Percentiles rank a stretch among this genome's conserved stretches.
Conservation (phyloP, 2,329 filamentous ascomycete genomes). For the Claviceps pusilla region DNA sequence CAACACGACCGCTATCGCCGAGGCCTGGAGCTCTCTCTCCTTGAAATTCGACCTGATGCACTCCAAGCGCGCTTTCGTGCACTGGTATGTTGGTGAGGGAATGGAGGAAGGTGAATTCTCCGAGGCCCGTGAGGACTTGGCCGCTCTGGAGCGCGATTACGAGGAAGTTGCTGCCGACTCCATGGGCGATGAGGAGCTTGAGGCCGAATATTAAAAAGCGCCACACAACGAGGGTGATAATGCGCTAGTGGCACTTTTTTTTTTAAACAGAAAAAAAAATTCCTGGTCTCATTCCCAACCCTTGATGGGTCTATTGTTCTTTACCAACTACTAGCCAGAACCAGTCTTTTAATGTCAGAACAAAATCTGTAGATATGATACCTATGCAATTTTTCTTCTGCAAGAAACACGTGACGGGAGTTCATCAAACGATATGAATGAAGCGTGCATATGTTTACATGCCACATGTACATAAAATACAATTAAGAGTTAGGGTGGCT, state of each 20-base stretch:
- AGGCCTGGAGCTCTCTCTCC: conserved; percentile 92
- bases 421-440: too few relatives aligned
- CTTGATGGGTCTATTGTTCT: conserved; percentile 22
- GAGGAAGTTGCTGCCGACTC: conserved; percentile 96
- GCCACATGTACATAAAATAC: not conserved
- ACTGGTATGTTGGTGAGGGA: conserved; percentile 99
- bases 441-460: too few relatives aligned
- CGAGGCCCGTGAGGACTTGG: conserved; percentile 95
- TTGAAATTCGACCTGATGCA: conserved; percentile 99
- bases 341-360: conserved; percentile 23
- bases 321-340: conserved; percentile 22
- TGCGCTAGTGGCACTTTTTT: conserved; percentile 7
- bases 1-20: conserved; percentile 96
- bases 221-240: conserved; percentile 2
- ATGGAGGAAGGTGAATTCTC: conserved; percentile 99
- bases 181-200: conserved; percentile 69
- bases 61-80: conserved; percentile 98
- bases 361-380: conserved; percentile 16
- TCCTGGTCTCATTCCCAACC: conserved; percentile 14
- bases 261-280: not conserved
- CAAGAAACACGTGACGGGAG: not conserved
- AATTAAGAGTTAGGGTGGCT: not conserved
- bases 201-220: conserved; percentile 71
- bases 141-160: conserved; percentile 95
- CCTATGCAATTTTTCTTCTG: not conserved